phyloP scores from a whole-genome alignment of 1,139 yeast species.

The Hyphopichia wangnamkhiaoensis region DNA sequence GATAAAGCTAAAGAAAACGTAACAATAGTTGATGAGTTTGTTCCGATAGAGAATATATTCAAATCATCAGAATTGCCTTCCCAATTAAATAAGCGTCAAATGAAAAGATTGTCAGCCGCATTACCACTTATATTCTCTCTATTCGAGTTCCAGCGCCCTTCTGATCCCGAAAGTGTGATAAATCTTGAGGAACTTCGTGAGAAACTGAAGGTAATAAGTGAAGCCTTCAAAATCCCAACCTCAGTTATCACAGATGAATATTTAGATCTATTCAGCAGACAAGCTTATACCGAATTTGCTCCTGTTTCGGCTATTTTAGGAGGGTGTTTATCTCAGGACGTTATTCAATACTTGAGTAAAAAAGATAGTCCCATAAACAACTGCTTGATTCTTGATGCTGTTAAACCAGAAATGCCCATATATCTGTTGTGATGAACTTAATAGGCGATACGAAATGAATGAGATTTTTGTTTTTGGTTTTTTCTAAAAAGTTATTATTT shows the following conservation, averaged over 20 bases:
- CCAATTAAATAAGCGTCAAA: conserved; percentile 55
- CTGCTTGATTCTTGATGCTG: conserved; percentile 73
- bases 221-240: conserved; percentile 35
- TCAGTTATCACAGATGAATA: conserved; percentile 40
- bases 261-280: conserved; percentile 42
- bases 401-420: conserved; percentile 73
- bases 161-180: conserved; percentile 25
- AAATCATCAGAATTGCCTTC: conserved; percentile 39
- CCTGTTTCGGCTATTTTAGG: conserved; percentile 91
- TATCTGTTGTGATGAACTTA: conserved; percentile 45
- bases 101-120: conserved; percentile 57
- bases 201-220: conserved; percentile 25
- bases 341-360: conserved; percentile 75
- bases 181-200: conserved; percentile 34
- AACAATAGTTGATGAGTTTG: conserved; percentile 57
- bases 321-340: conserved; percentile 88
- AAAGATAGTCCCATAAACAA: conserved; percentile 84
- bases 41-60: conserved; percentile 31
- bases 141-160: conserved; percentile 39
- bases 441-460: no score
- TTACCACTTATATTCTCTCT: conserved; percentile 64
- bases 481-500: no score
- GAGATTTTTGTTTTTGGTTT: no score
- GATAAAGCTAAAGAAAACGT: conserved; percentile 50
- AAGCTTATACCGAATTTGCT: conserved; percentile 69